These are phyloP conservation scores for Diaporthe batatas DNA, from an alignment of 2,329 filamentous ascomycete genomes.

Conservation along the genomic window DNA sequence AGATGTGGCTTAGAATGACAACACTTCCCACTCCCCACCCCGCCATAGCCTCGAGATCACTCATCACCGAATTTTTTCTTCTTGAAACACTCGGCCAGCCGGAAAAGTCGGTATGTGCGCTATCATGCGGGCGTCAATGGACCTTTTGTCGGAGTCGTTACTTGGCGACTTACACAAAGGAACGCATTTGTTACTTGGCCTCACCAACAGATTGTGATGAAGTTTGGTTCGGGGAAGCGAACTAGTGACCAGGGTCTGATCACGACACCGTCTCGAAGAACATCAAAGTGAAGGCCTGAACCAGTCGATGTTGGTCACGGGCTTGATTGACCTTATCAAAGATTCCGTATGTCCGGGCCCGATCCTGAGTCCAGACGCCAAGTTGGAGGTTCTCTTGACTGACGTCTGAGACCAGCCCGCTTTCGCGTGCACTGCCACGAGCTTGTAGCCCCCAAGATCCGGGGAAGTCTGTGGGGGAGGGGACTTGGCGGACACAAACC, in stretches of 20 bases:
- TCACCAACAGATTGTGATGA: conserved; percentile 3
- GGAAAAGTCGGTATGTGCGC: background rate
- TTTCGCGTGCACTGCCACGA: conserved; percentile 19
- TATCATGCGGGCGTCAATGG: background rate
- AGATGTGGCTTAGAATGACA: background rate
- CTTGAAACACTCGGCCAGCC: conserved; percentile 8
- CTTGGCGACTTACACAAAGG: conserved; percentile 2
- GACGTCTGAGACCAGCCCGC: conserved; percentile 23
- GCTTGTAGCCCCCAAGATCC: conserved; percentile 32
- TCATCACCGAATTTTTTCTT: background rate
- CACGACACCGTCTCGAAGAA: background rate
- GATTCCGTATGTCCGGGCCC: conserved; percentile 22
- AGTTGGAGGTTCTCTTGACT: conserved; percentile 30
- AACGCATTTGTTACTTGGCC: background rate
- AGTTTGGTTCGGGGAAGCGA: conserved; percentile 2
- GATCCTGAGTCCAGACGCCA: conserved; percentile 19
- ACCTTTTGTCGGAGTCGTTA: background rate
- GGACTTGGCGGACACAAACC: conserved; percentile 24
- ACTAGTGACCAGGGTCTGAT: conserved; percentile 7
- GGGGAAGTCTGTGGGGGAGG: conserved; percentile 25
- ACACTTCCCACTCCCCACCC: background rate
- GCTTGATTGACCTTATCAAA: conserved; percentile 10
- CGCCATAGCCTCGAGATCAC: background rate
- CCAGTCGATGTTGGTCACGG: background rate
- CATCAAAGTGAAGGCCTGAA: conserved; percentile 1